Evolutionary conservation across 768 basidiomycete species (phyloP).

Genomic region (Fistulinella prunicolor): DNA sequence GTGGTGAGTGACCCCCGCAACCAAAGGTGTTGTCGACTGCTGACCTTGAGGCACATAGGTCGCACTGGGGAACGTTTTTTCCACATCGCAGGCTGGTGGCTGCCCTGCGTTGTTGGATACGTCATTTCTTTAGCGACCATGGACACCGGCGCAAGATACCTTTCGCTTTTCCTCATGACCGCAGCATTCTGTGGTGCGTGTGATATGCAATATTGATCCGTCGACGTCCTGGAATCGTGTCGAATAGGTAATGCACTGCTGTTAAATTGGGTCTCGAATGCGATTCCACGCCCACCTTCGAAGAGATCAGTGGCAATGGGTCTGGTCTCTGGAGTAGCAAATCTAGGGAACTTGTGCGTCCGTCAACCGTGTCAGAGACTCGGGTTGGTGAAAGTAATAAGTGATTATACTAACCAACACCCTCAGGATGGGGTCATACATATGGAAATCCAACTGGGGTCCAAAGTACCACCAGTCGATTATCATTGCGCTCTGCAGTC

Average conservation of each 20-base stretch:
- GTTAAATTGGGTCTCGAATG: conserved; percentile 61
- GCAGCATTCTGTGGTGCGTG: conserved; percentile 42
- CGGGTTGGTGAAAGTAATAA: not conserved
- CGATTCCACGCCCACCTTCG: conserved; percentile 57
- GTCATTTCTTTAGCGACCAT: conserved; percentile 56
- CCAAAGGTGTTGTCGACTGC: no score
- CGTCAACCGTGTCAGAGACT: not conserved
- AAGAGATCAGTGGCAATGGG: conserved; percentile 53
- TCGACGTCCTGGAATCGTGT: not conserved
- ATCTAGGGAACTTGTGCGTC: conserved; percentile 56
- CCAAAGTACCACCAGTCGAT: conserved; percentile 63
- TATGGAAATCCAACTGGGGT: conserved; percentile 61
- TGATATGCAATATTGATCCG: not conserved
- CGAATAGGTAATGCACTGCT: conserved; percentile 41
- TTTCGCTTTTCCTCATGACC: conserved; percentile 66
- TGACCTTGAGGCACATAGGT: conserved; percentile 33
- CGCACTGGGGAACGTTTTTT: conserved; percentile 63
- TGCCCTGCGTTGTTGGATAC: conserved; percentile 57
- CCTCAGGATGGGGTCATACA: conserved; percentile 54
- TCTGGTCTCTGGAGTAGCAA: conserved; percentile 60
- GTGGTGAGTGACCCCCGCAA: conserved; percentile 34
- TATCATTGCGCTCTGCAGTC: conserved; percentile 42
- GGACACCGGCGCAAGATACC: conserved; percentile 50
- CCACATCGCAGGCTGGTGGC: conserved; percentile 55
- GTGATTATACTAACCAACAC: not conserved